phyloP scores from a whole-genome alignment of 2,329 filamentous ascomycete genomes.

The Ascochyta lentis region DNA sequence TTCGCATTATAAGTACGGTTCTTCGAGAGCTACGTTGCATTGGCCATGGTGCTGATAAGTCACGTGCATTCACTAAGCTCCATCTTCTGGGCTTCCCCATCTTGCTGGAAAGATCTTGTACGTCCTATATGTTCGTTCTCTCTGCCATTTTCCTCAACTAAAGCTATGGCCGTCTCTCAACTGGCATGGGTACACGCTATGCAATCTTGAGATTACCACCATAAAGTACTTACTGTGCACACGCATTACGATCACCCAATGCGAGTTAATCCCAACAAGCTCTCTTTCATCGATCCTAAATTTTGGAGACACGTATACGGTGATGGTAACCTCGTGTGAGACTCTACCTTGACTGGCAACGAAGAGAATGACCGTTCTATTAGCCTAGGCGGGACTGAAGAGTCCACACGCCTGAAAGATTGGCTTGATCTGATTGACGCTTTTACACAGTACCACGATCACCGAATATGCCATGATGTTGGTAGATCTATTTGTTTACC shows the following conservation, averaged over 20 bases:
- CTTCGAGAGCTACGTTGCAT: background rate
- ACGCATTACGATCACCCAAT: slow-evolving; percentile 35
- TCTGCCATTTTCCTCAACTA: slow-evolving; percentile 35
- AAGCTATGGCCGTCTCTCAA: slow-evolving; percentile 33
- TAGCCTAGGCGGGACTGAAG: slow-evolving; percentile 31
- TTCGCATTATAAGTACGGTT: background rate
- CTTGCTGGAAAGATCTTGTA: slow-evolving; percentile 20
- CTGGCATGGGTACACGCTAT: slow-evolving; percentile 34
- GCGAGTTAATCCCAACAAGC: slow-evolving; percentile 36
- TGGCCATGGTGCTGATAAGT: background rate
- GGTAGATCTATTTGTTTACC: slow-evolving; percentile 23
- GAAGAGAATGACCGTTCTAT: slow-evolving; percentile 29
- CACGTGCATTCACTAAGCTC: background rate
- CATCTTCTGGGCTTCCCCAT: slow-evolving; percentile 19
- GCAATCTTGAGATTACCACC: slow-evolving; percentile 32
- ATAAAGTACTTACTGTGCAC: slow-evolving; percentile 28
- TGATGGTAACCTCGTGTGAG: slow-evolving; percentile 25
- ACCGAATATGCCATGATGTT: slow-evolving; percentile 31
- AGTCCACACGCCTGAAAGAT: slow-evolving; percentile 30
- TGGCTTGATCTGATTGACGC: slow-evolving; percentile 33
- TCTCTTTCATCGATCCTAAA: slow-evolving; percentile 29
- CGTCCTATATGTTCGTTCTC: slow-evolving; percentile 34
- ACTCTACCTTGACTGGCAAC: slow-evolving; percentile 35
- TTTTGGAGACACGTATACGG: slow-evolving; percentile 39
- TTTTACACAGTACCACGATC: slow-evolving; percentile 34